Base-by-base conservation (phyloP, 2,329 filamentous ascomycete species). In the Cladosporium velox region DNA sequence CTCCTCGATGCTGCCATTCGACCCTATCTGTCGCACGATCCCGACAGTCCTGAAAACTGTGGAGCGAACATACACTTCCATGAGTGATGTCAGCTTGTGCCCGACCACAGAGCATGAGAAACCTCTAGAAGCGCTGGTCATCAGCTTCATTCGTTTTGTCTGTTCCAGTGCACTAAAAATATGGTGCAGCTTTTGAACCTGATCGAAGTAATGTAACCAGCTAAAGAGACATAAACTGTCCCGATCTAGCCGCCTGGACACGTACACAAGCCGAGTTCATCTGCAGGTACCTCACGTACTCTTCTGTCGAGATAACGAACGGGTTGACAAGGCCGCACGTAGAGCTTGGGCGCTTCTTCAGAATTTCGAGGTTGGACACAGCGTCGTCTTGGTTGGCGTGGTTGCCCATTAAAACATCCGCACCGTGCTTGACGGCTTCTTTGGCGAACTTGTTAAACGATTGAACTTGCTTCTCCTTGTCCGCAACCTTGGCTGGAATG, bases 321-420 rank as follows among this genome's bases (percentile, higher is more conserved):
- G 67, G 67, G 54, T 70, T 67, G 21, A 38, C 18, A 18, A 41
- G 61, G 8, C 52, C 51, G 24, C 66, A 62, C 1, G 57, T 65
- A 15, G 41, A 55, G 12, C 28, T 34, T n/a, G 15, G 51, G 14
- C 66, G 68, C 41, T 64, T 52, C 28, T 65, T 64, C 34, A 70
- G 41, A 11, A 68, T 55, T 24, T 70, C 68, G 41, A 65, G 64
- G n/a, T 69, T 65, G 14, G 59, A 64, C 44, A 70, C 32, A 10
- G 68, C 65, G 21, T 67, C 62, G 32, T 69, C 66, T n/a, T 67
- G 66, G 21, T 64, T 65, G 41, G 68, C 65, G 49, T 71, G 68
- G 47, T 69, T 70, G 15, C 66, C 66, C 4, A 71, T 58, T 26
- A 70, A 49, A 6, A 65, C 64, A n/a, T 69, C 69, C 1, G 68